phyloP scores from a whole-genome alignment of 1,284 basidiomycete species.

The Tilletia walkeri region DNA sequence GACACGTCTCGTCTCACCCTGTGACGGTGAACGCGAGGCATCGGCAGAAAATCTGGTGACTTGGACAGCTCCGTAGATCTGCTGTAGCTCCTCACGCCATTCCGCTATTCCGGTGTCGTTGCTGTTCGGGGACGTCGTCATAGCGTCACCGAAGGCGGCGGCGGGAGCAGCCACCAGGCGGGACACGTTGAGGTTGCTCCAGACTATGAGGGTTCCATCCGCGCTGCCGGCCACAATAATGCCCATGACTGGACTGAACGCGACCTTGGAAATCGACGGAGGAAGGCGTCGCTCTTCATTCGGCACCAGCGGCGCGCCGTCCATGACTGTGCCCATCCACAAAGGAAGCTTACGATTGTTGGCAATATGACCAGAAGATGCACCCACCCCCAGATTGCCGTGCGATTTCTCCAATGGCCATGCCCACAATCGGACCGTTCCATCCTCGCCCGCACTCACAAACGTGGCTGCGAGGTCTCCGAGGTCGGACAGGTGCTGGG shows the following conservation, averaged over 20 bases:
- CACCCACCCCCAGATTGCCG: neutral
- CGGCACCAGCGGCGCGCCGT: neutral
- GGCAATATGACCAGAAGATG: neutral
- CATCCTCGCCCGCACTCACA: conserved; percentile 48
- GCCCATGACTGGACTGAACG: conserved; percentile 40
- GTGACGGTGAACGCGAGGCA: neutral
- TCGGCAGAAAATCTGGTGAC: neutral
- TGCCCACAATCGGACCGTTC: conserved; percentile 48
- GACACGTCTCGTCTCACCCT: neutral
- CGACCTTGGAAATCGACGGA: conserved; percentile 27
- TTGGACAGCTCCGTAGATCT: neutral
- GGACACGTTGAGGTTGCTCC: conserved; percentile 38
- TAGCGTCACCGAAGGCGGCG: conserved; percentile 29
- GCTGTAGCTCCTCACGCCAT: neutral
- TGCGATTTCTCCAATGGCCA: conserved; percentile 9
- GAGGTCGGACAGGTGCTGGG: conserved; percentile 39
- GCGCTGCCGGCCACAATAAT: conserved; percentile 42
- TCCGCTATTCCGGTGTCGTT: neutral
- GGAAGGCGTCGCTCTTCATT: neutral
- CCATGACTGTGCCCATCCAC: neutral
- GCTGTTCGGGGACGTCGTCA: conserved; percentile 18
- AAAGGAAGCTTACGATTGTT: neutral
- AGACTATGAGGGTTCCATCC: conserved; percentile 42
- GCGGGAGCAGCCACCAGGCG: conserved; percentile 33
- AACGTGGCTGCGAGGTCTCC: conserved; percentile 46